phyloP scores from a whole-genome alignment of 2,329 filamentous ascomycete species.

The Fusarium sp. region DNA sequence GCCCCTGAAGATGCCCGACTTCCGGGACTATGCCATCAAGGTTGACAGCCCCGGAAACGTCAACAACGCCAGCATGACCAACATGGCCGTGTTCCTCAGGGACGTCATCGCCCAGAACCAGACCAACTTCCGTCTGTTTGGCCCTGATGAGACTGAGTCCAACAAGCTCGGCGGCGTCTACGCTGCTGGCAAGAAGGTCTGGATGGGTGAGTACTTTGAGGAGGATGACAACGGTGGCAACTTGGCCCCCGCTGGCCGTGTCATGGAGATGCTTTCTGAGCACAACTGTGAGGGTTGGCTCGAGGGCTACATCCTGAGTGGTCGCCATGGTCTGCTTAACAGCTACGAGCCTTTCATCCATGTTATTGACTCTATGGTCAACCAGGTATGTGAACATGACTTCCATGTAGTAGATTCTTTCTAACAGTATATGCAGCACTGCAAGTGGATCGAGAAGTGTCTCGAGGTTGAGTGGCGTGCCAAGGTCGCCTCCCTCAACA shows the following conservation, averaged over 20 bases:
- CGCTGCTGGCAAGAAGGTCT: slow-evolving; percentile 81
- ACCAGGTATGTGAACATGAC: slow-evolving; percentile 63
- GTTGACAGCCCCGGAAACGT: slow-evolving; percentile 71
- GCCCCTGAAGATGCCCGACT: slow-evolving; percentile 77
- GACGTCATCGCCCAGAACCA: slow-evolving; percentile 75
- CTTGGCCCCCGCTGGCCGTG: slow-evolving; percentile 70
- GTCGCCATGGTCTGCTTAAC: slow-evolving; percentile 81
- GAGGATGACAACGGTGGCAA: slow-evolving; percentile 83
- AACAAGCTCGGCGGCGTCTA: slow-evolving; percentile 82
- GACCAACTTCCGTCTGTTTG: slow-evolving; percentile 79
- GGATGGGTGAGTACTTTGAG: slow-evolving; percentile 82
- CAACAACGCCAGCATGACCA: slow-evolving; percentile 73
- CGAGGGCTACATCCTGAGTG: slow-evolving; percentile 81
- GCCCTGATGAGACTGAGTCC: slow-evolving; percentile 84
- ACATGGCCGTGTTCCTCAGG: slow-evolving; percentile 75
- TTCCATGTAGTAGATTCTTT: not conserved
- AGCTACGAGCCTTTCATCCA: slow-evolving; percentile 88
- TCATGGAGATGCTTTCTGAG: slow-evolving; percentile 89
- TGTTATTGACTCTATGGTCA: slow-evolving; percentile 87
- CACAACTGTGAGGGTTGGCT: slow-evolving; percentile 86
- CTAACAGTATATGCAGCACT: slow-evolving; percentile 64
- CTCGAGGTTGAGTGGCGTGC: slow-evolving; percentile 83
- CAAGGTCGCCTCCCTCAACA: slow-evolving; percentile 81
- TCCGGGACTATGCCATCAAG: slow-evolving; percentile 73
- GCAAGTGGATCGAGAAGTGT: slow-evolving; percentile 87